A percentile compares a stretch with the other conserved stretches of the same genome.
Conservation (phyloP, 768 basidiomycete species). For the Rhizopogon sp. region DNA sequence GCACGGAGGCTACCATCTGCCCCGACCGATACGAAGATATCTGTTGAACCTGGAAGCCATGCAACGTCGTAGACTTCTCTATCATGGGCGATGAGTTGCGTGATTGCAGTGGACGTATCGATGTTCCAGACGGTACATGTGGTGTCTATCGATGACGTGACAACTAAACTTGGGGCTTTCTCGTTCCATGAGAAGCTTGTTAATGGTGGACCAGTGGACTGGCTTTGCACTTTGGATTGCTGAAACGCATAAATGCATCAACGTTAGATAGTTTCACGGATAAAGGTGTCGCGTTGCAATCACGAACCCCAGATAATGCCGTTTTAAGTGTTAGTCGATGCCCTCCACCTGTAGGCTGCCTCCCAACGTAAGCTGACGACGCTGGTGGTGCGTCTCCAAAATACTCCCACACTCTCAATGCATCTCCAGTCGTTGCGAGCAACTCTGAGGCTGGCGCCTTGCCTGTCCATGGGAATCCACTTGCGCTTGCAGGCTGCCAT, state of each 20-base stretch:
- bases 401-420: constrained; percentile 89
- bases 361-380: constrained; percentile 65
- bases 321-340: constrained; percentile 72
- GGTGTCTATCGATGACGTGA: constrained; percentile 97
- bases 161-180: constrained; percentile 83
- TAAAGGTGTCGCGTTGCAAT: constrained; percentile 1
- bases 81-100: constrained; percentile 96
- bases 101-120: constrained; percentile 87
- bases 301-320: constrained; percentile 74
- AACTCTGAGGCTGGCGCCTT: constrained; percentile 69
- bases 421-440: constrained; percentile 92
- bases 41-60: constrained; percentile 95
- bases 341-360: constrained; percentile 49
- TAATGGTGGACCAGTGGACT: constrained; percentile 80
- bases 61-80: constrained; percentile 95
- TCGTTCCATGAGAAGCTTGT: constrained; percentile 99
- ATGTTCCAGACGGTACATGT: constrained; percentile 99
- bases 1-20: constrained; percentile 95
- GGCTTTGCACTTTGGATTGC: constrained; percentile 89
- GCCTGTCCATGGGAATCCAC: constrained; percentile 61
- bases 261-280: constrained; percentile 5
- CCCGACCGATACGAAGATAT: constrained; percentile 97
- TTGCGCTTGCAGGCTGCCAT: constrained; percentile 82
- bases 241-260: constrained; percentile 19
- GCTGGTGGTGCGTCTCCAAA: constrained; percentile 56